Evolutionary conservation across 106 monocot genomes (phyloP), one percentile per base, ranked within the genome.

Genomic region (Allium fistulosum): DNA sequence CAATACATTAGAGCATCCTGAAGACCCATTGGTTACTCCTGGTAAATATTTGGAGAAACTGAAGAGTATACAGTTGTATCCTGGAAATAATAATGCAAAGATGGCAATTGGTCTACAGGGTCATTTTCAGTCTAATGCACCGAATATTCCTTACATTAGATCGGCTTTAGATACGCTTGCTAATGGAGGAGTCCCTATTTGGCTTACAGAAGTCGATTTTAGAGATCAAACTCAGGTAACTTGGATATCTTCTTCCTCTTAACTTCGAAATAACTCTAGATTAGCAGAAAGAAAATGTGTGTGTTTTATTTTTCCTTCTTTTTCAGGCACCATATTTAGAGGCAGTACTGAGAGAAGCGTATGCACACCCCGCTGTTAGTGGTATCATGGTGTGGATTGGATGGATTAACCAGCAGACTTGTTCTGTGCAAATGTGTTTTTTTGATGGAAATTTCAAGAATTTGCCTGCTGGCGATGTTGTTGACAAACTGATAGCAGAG

Each of bases 121-220:
- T 12, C 94, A 94, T 61, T 94, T 94, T 76, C n/a, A n/a, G n/a
- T n/a, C n/a, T n/a, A 46, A 15, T 58, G 37, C 11, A 3, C 83
- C 85, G 2, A 85, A 85, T 71, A 77, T 85, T 17, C 51, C 94
- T 9, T 88, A 85, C 72, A 85, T 95, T 75, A 80, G 91, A 69
- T 68, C 94, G 0, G 71, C 90, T 45, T 51, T 94, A 3, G 87
- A 94, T 66, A 65, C 58, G 7, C 78, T 94, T 28, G 85, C 87
- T 4, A 49, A 22, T 7, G 59, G 79, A 8, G 55, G 61, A 1
- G 59, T 79, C 10, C 90, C 87, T 46, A 83, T 91, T 51, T 94
- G 94, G 90, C 80, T 88, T 14, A 94, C 90, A 4, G 90, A 94
- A 69, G 79, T 94, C 4, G 94, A 94, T 49, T 79, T 88, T 45